A percentile compares a stretch with the other conserved stretches of the same genome.
Conservation (phyloP, 345 rosid genomes). For the Microcos paniculata region DNA sequence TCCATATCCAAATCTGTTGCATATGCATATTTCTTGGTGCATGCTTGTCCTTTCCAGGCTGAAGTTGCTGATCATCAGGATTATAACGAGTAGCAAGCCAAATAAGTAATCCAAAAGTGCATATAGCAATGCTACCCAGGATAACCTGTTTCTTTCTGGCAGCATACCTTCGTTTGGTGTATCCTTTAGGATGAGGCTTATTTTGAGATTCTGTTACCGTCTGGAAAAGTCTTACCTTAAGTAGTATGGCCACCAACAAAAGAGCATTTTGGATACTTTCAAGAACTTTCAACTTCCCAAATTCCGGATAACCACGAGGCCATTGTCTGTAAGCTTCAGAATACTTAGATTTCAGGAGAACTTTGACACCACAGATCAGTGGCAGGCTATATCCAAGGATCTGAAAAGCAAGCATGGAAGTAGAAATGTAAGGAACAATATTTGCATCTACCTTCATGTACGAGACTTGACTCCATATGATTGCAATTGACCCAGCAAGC, state of each 20-base stretch:
- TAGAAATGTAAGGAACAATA: neutral
- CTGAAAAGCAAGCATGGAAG: slow-evolving; percentile 7
- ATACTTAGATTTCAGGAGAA: neutral
- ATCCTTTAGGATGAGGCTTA: neutral
- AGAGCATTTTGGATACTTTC: neutral
- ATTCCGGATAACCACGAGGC: neutral
- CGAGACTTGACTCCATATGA: neutral
- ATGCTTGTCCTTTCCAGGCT: neutral
- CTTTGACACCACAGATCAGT: neutral
- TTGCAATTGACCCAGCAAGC: neutral
- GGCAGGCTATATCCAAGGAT: slow-evolving; percentile 1
- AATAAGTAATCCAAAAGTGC: neutral
- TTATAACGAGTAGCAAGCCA: neutral
- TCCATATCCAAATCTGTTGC: neutral
- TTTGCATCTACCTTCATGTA: slow-evolving; percentile 6
- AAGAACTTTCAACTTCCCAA: neutral
- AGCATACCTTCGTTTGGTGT: neutral
- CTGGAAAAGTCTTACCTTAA: neutral
- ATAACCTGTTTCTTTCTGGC: neutral
- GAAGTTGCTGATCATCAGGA: neutral
- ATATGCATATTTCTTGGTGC: neutral
- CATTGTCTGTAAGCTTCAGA: neutral
- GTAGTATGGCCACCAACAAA: neutral
- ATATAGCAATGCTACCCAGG: neutral
- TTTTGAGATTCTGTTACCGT: neutral